phyloP scores from a whole-genome alignment of 192 early-diverging fungal genomes.

The Backusella macrospora region DNA sequence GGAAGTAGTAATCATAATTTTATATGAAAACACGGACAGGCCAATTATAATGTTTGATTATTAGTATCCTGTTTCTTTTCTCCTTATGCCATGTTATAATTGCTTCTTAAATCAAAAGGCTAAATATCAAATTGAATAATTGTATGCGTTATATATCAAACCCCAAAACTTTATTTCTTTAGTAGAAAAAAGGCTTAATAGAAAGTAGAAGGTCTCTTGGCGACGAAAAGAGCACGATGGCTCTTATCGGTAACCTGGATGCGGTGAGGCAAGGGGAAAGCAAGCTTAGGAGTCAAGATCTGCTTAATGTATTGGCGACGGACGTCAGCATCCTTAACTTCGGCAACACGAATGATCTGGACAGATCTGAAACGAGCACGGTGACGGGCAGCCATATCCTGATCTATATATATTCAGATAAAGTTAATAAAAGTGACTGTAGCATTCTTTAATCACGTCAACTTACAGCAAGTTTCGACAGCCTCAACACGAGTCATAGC shows the following conservation, averaged over 20 bases:
- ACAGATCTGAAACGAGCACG: constrained; percentile 96
- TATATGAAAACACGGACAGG: no score
- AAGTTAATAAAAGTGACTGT: background rate
- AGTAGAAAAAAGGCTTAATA: constrained; percentile 53
- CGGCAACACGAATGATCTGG: constrained; percentile 98
- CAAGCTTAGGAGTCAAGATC: constrained; percentile 84
- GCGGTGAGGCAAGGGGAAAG: constrained; percentile 99
- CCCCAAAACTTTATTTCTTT: background rate
- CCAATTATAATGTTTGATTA: no score
- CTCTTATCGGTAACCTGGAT: constrained; percentile 82
- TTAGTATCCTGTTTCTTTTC: no score
- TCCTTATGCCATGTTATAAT: no score
- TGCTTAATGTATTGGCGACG: constrained; percentile 98
- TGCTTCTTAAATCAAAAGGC: no score
- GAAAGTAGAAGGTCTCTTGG: constrained; percentile 93
- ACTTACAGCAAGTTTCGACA: constrained; percentile 61
- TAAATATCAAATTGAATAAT: no score
- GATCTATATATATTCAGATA: constrained; percentile 46
- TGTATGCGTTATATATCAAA: background rate
- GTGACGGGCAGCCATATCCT: constrained; percentile 99
- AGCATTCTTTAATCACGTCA: background rate
- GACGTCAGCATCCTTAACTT: constrained; percentile 86
- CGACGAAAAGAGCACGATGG: constrained; percentile 84
- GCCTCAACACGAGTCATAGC: constrained; percentile 86
- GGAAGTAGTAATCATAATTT: no score